Base-by-base conservation (phyloP, 2,329 filamentous ascomycete species). In the Ophiobolus disseminans region DNA sequence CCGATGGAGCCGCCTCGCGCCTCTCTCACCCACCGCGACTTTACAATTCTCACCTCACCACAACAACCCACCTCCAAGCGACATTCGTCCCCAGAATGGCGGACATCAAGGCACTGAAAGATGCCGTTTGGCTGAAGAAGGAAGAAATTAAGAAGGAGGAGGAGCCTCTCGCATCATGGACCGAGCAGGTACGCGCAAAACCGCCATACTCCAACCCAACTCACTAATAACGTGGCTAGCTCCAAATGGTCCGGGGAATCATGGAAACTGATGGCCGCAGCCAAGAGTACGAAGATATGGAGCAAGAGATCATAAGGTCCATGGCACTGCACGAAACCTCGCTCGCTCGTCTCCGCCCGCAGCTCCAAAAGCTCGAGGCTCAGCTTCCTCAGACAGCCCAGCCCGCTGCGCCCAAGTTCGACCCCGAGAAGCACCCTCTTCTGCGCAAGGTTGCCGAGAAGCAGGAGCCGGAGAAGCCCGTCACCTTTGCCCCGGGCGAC, bases 401-500 rank as follows among this genome's bases (percentile, higher is more conserved):
- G 32, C 63, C 59, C 13, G 63, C 52, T 28, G 63, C 61, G n/a
- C 67, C 63, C 35, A 91, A 91, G 78, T 91, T 88, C 85, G 88
- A 87, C 37, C 84, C 86, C 66, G 87, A 91, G 73, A 91, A 91
- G 69, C 89, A 92, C 62, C 89, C 90, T 1, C 87, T 89, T 10
- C 89, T 80, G 83, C 79, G 77, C 69, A 73, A 79, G 50, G 45
- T 74, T 73, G 62, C 61, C 75, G 80, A 72, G 37, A 65, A 73
- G 47, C 58, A 50, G 10, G 67, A 70, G 50, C 60, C 65, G 6
- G 66, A 59, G 11, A 63, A 67, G 51, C 70, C 55, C 73, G 78
- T 81, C 2, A 81, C 80, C 8, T 96, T 92, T 75, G 84, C 88
- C 48, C 90, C 96, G 58, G 96, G 96, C 70, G 94, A 99, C 66